Evolutionary conservation across 208 protist species (phyloP).

Genomic region (Wallacemonas rigidus): DNA sequence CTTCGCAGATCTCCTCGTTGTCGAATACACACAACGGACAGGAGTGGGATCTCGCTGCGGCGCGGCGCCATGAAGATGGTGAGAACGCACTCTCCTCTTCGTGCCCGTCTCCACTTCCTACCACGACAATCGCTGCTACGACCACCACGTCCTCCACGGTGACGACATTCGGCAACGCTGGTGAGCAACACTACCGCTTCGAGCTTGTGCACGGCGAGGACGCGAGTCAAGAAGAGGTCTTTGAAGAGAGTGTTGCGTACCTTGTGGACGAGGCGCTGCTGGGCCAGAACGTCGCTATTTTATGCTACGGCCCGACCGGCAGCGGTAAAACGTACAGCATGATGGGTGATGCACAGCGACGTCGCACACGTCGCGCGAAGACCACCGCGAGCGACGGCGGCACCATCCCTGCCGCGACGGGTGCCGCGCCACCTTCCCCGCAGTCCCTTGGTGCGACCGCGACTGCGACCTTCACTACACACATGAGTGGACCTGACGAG

Average conservation of each 20-base stretch:
- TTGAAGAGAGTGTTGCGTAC: slow-evolving; percentile 85
- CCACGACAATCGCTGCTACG: not conserved
- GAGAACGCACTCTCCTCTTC: not conserved
- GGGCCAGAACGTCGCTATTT: slow-evolving; percentile 79
- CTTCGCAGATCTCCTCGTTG: not conserved
- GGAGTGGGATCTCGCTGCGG: not conserved
- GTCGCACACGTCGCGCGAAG: not conserved
- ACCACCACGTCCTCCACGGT: slow-evolving; percentile 20
- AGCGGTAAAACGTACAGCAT: slow-evolving; percentile 92
- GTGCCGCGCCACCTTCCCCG: not conserved
- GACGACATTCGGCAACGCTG: slow-evolving; percentile 20
- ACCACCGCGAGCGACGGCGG: not conserved
- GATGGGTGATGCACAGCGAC: slow-evolving; percentile 60
- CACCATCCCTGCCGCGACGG: not conserved
- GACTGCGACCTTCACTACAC: not conserved
- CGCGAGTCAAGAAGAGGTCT: slow-evolving; percentile 85
- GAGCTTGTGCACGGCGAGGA: slow-evolving; percentile 86
- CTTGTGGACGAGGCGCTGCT: slow-evolving; percentile 85
- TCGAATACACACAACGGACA: not conserved
- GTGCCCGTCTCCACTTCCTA: not conserved
- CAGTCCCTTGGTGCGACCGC: not conserved
- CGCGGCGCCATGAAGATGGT: not conserved
- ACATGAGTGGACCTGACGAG: not conserved
- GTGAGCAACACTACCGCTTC: slow-evolving; percentile 83
- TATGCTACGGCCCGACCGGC: slow-evolving; percentile 87